Base-by-base conservation (phyloP, 2,329 filamentous ascomycete genomes). In the Clonostachys chloroleuca region DNA sequence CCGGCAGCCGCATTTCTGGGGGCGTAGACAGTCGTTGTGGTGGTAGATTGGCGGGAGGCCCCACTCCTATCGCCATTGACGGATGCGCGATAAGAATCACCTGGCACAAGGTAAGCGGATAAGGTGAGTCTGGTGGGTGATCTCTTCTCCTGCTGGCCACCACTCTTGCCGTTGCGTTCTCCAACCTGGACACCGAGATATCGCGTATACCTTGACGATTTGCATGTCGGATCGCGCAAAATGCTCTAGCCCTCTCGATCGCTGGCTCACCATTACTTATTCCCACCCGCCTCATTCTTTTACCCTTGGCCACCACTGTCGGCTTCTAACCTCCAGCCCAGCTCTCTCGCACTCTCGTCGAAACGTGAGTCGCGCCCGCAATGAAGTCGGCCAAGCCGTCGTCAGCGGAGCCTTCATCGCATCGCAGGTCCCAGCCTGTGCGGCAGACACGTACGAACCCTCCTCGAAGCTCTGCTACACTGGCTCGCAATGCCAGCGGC, bases 381-480 rank as follows among this genome's bases (percentile, higher is more conserved):
- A 83, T 83, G 79, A 83, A 79, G 65, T 75, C 77, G 42, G 73
- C 75, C 43, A 81, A 79, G 57, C 65, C 69, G 24, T 59, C 69
- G 47, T 62, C 69, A 37, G 59, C 59, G 42, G 70, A 74, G 46
- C 59, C 66, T 40, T 59, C 67, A 50, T 76, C 78, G 51, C 74
- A 71, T 66, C 77, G 81, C 57, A 74, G 81, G 63, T 78, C 80
- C 48, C 82, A 86, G 59, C 83, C 82, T 43, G 72, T 81, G 56
- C 81, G 82, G 52, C 82, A 85, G 65, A 78, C 82, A 58, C 79
- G 82, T 59, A 81, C 77, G 48, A 86, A 86, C 59, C 81, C 82
- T 53, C 71, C 78, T 42, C 74, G 83, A 65, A 74, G 70, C 48
- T 75, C 77, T 46, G 69, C 74, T 55, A 71, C 66, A 48, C 59